phyloP scores from a whole-genome alignment of 768 basidiomycete species.

The Floccularia luteovirens region DNA sequence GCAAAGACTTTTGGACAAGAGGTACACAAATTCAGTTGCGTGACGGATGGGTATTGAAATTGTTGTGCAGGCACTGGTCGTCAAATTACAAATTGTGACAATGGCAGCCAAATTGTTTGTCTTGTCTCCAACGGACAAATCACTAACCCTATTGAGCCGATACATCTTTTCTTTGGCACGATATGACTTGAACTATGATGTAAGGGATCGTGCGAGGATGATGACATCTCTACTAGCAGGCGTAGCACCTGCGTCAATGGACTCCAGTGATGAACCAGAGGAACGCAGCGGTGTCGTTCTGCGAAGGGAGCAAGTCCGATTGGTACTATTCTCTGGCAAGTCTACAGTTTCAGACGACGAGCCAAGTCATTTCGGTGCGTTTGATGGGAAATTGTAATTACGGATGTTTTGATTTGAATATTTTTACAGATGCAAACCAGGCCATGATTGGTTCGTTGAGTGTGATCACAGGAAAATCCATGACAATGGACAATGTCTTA shows the following conservation, averaged over 20 bases:
- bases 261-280: slow-evolving; percentile 30
- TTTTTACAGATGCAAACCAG: slow-evolving; percentile 21
- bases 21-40: slow-evolving; percentile 29
- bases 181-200: slow-evolving; percentile 85
- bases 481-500: slow-evolving; percentile 42
- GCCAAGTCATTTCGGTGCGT: slow-evolving; percentile 21
- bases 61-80: slow-evolving; percentile 39
- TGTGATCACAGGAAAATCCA: slow-evolving; percentile 47
- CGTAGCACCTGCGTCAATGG: slow-evolving; percentile 20
- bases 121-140: slow-evolving; percentile 46
- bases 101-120: slow-evolving; percentile 83
- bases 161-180: slow-evolving; percentile 81
- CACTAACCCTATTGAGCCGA: slow-evolving; percentile 45
- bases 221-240: slow-evolving; percentile 63
- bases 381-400: not conserved
- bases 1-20: slow-evolving; percentile 69
- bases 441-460: slow-evolving; percentile 60
- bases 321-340: slow-evolving; percentile 79
- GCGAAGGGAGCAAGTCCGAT: slow-evolving; percentile 71
- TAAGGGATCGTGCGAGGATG: slow-evolving; percentile 86
- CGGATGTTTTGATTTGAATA: slow-evolving; percentile 2
- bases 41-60: not conserved
- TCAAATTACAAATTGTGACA: slow-evolving; percentile 80
- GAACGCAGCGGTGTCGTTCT: slow-evolving; percentile 68
- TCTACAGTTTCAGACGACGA: slow-evolving; percentile 23